phyloP scores from a whole-genome alignment of 1,139 yeast genomes.

The Candida tropicalis region DNA sequence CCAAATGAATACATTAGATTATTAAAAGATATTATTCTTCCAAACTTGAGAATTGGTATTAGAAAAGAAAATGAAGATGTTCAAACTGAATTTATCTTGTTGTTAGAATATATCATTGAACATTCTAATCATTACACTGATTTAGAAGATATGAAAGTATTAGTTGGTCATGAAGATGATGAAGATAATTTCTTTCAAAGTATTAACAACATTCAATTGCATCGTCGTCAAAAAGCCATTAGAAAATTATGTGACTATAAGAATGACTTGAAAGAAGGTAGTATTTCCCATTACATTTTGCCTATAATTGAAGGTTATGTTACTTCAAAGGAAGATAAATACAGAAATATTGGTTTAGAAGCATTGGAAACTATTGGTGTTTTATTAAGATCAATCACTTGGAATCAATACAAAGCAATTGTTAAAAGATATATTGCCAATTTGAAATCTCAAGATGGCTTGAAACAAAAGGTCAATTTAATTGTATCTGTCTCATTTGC shows the following conservation, averaged over 20 bases:
- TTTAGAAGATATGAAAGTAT: conserved; percentile 66
- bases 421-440: conserved; percentile 69
- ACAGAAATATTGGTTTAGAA: conserved; percentile 74
- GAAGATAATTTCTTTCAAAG: conserved; percentile 86
- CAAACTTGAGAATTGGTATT: conserved; percentile 69
- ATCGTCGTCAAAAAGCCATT: conserved; percentile 83
- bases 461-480: conserved; percentile 64
- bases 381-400: conserved; percentile 61
- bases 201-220: conserved; percentile 80
- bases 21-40: conserved; percentile 61
- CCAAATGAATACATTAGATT: conserved; percentile 41
- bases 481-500: conserved; percentile 67
- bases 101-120: conserved; percentile 66
- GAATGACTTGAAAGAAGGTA: conserved; percentile 53
- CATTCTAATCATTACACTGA: conserved; percentile 52
- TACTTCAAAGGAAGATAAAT: conserved; percentile 59
- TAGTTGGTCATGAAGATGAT: conserved; percentile 62
- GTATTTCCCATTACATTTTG: conserved; percentile 76
- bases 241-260: conserved; percentile 49
- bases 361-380: conserved; percentile 65
- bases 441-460: conserved; percentile 49
- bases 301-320: conserved; percentile 86
- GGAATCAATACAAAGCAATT: conserved; percentile 82
- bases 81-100: conserved; percentile 68
- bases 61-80: conserved; percentile 63